Percentiles rank a stretch among this genome's conserved stretches.
phyloP scores from a whole-genome alignment of 2,329 filamentous ascomycete genomes.

The Polychaeton citri region DNA sequence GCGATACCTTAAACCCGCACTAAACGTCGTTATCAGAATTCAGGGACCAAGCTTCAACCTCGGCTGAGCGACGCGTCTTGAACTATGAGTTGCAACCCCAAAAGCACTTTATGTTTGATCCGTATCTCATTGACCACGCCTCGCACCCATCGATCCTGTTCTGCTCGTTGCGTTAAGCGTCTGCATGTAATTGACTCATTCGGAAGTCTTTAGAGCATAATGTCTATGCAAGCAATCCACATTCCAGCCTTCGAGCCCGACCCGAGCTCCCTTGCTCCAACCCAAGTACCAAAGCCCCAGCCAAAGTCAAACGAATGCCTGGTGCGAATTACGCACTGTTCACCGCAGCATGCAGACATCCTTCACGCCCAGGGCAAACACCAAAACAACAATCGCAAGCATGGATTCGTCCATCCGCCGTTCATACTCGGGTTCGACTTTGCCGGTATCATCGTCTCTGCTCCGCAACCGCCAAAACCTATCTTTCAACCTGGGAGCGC shows the following conservation, averaged over 20 bases:
- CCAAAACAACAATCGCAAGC: slow-evolving; percentile 40
- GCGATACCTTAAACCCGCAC: no score
- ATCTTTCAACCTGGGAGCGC: neutral
- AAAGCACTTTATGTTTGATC: no score
- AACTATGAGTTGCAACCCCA: no score
- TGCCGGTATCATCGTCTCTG: slow-evolving; percentile 36
- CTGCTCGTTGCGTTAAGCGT: no score
- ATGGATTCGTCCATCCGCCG: slow-evolving; percentile 40
- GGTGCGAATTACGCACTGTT: slow-evolving; percentile 40
- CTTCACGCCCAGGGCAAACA: slow-evolving; percentile 47
- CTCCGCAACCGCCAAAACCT: slow-evolving; percentile 7
- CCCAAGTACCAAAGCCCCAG: slow-evolving; percentile 19
- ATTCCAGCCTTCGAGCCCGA: slow-evolving; percentile 24
- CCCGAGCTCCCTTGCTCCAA: slow-evolving; percentile 14
- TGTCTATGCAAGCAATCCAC: slow-evolving; percentile 29
- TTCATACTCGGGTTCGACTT: slow-evolving; percentile 51
- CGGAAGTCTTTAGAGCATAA: no score
- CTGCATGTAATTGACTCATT: no score
- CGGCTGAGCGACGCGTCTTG: no score
- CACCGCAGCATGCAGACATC: slow-evolving; percentile 48
- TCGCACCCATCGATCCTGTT: no score
- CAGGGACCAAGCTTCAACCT: no score
- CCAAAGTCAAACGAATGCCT: slow-evolving; percentile 26
- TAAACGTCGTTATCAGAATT: no score
- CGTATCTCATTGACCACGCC: no score